Evolutionary conservation across 2,329 filamentous ascomycete genomes (phyloP), one percentile per base, ranked within the genome.

Genomic region (Microsporum audouinii): DNA sequence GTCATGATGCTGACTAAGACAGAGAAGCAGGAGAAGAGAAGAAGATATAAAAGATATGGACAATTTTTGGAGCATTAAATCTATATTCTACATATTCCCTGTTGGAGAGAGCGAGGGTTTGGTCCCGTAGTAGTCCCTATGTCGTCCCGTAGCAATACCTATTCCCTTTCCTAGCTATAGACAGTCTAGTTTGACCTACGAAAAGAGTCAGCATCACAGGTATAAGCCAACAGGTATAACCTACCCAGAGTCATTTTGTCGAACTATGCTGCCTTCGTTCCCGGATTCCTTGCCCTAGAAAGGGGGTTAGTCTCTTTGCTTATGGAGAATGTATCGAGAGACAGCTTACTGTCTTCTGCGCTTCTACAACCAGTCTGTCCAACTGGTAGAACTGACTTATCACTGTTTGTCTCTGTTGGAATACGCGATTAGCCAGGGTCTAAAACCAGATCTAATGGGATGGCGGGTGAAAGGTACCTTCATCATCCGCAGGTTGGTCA

Each of bases 361-460:
- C 88, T 76, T 99, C 94, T 0, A 99, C 89, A 12, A 99, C 94
- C 75, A 99, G 82, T 71, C 85, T 82, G 71, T 97, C 91, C 64
- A 95, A 75, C 76, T 96, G 88, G 78, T 89, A 97, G 77, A 97
- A 97, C 72, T 95, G 89, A 72, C 91, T 95, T 71, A 99, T 84
- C 58, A 94, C 82, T 8, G 92, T 95, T 87, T 97, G 94, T 72
- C 94, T 87, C 94, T 97, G 78, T 68, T 17, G 5, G 33, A 49
- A 53, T 58, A 36, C 47, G 10, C 2, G 58, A 36, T 39, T 23
- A 59, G 17, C n/a, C n/a, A 17, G 39, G n/a, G n/a, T 2, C 17
- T n/a, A 5, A 43, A 34, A 57, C 41, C 31, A 58, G 49, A 31
- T 14, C 23, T 60, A 12, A 2, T 33, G 8, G 33, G n/a, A n/a